These are phyloP conservation scores for Cladosporium sp. DNA, from an alignment of 2,329 filamentous ascomycete genomes.

Conservation along the genomic window DNA sequence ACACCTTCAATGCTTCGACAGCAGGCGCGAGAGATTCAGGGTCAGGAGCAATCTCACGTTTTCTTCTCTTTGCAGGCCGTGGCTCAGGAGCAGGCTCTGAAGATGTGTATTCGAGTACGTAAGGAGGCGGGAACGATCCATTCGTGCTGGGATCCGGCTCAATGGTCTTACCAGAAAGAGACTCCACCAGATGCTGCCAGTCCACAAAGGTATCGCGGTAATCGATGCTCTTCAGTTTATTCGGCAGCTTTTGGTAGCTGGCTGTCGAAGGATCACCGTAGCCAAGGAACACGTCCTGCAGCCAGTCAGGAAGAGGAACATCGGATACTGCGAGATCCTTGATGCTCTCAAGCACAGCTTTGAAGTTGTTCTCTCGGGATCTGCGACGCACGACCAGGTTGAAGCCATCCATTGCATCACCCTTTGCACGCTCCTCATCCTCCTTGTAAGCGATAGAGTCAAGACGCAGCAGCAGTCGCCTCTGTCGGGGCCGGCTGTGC, in stretches of 20 bases:
- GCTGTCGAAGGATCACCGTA: slow-evolving; percentile 91
- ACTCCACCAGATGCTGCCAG: slow-evolving; percentile 91
- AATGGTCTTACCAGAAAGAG: slow-evolving; percentile 81
- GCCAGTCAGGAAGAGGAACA: slow-evolving; percentile 82
- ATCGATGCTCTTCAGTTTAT: slow-evolving; percentile 75
- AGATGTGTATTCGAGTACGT: slow-evolving; percentile 68
- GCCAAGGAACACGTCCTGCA: slow-evolving; percentile 96
- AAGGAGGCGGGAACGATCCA: slow-evolving; percentile 80
- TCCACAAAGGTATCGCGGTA: slow-evolving; percentile 93
- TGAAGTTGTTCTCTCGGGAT: slow-evolving; percentile 95
- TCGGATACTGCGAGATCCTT: slow-evolving; percentile 81
- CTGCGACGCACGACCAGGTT: slow-evolving; percentile 83
- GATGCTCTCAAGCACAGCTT: slow-evolving; percentile 87
- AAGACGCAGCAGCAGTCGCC: slow-evolving; percentile 76
- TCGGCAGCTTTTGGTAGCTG: slow-evolving; percentile 78
- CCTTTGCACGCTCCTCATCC: slow-evolving; percentile 69
- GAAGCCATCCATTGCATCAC: slow-evolving; percentile 77
- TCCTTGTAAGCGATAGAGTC: slow-evolving; percentile 75
- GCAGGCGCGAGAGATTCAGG: slow-evolving; percentile 55
- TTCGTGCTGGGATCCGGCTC: slow-evolving; percentile 72
- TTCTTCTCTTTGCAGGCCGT: slow-evolving; percentile 77
- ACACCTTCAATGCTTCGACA: slow-evolving; percentile 72
- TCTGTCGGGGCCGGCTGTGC: slow-evolving; percentile 58
- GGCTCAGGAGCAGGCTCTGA: slow-evolving; percentile 48
- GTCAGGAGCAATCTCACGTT: slow-evolving; percentile 72